Evolutionary conservation across 2,329 filamentous ascomycete genomes (phyloP).

Genomic region (Penicillium sp.): DNA sequence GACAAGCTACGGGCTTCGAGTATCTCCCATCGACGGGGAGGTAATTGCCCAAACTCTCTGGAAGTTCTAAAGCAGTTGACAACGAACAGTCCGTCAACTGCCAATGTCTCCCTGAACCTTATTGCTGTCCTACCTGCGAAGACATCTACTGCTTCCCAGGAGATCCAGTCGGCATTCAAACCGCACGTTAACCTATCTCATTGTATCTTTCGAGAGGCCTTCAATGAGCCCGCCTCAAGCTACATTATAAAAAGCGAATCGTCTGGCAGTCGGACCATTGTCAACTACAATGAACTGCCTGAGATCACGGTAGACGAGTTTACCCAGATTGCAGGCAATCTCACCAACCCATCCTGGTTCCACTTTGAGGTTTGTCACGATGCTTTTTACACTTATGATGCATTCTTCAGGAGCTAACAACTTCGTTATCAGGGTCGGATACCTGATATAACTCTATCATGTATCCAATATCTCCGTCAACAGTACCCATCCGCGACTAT

Average conservation of each 20-base stretch:
- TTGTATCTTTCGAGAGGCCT: conserved; percentile 53
- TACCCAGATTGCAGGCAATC: too few species aligned
- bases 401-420: too few species aligned
- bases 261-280: conserved; percentile 57
- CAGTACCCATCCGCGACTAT: conserved; percentile 42
- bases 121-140: conserved; percentile 46
- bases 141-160: conserved; percentile 44
- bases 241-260: conserved; percentile 58
- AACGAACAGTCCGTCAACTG: conserved; percentile 3
- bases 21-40: conserved; percentile 55
- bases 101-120: conserved; percentile 29
- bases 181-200: conserved; percentile 47
- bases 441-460: conserved; percentile 52
- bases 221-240: conserved; percentile 54
- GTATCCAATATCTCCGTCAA: conserved; percentile 50
- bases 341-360: conserved; percentile 48
- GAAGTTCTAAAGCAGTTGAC: conserved; percentile 59
- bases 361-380: conserved; percentile 55
- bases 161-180: conserved; percentile 46
- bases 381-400: too few species aligned
- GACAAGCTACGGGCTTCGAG: conserved; percentile 59
- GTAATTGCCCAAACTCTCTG: conserved; percentile 64
- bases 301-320: too few species aligned
- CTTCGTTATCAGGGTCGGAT: conserved; percentile 56
- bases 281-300: conserved; percentile 59